Base-by-base conservation (phyloP, 2,329 filamentous ascomycete genomes). In the Fusarium secorum region DNA sequence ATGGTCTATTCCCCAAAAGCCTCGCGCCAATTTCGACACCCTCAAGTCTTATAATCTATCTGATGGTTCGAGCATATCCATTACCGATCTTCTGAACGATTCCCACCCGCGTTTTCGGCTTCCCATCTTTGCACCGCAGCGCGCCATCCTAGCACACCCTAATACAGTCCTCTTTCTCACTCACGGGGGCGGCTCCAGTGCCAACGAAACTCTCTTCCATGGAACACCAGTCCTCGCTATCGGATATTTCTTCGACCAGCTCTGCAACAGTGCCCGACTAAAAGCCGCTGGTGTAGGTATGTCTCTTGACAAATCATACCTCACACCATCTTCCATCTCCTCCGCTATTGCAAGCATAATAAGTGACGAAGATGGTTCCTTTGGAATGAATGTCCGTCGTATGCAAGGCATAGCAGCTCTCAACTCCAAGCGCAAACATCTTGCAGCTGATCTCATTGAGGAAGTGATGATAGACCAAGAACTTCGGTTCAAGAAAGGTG, bases 171-270 rank as follows among this genome's bases (percentile, higher is more conserved):
- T 84, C 32, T 84, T 80, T 68, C 74, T 83, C 33, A 84, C 81
- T 1, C 83, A 84, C 46, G 82, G 80, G 6, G 83, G 83, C 10
- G 78, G 78, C 1, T 81, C 79, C 17, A 81, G 79, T 36, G 81
- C 79, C 33, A 84, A 84, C 49, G 83, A 84, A 67, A 78, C 76
- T 5, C 61, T 80, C 4, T 84, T 78, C 61, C 81, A 83, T 51
- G 82, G 81, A 1, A 79, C 73, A 2, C 79, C 79, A 1, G 76
- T 82, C 55, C 64, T 85, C 0, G 61, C 69, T 2, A 74, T 84
- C 24, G 78, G 78, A 1, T 79, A 81, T 64, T 84, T 81, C 74
- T 82, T 80, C 36, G 83, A 84, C 53, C 83, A 85, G 64, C 75
- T 81, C 11, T 75, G 74, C 17, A 84, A 84, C 62, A 77, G 74